Conservation (phyloP, 768 basidiomycete genomes). For the Guyanaporus albipodus region DNA sequence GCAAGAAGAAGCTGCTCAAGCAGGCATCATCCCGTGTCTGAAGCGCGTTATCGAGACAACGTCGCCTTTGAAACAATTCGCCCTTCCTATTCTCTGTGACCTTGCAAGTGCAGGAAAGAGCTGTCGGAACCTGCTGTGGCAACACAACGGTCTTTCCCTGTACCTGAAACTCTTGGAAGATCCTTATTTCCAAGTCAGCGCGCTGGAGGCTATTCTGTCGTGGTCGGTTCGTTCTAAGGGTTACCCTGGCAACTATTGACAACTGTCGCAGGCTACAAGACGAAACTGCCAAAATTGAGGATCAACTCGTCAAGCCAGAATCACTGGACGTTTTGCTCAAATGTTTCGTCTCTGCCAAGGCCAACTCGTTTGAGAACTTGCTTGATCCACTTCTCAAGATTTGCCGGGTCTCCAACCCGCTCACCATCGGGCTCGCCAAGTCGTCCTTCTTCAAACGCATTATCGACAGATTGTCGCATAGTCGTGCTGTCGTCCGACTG, state of each 20-base stretch:
- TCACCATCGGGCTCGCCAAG: slow-evolving; percentile 76
- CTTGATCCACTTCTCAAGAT: slow-evolving; percentile 93
- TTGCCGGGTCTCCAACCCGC: slow-evolving; percentile 66
- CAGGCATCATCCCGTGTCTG: slow-evolving; percentile 89
- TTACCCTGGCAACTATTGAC: slow-evolving; percentile 1
- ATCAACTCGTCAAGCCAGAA: slow-evolving; percentile 66
- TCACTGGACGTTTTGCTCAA: slow-evolving; percentile 66
- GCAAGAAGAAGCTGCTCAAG: slow-evolving; percentile 96
- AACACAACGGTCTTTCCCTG: slow-evolving; percentile 83
- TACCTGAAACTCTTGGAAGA: slow-evolving; percentile 78
- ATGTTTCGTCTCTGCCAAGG: slow-evolving; percentile 82
- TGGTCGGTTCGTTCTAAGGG: slow-evolving; percentile 52
- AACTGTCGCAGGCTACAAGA: slow-evolving; percentile 75
- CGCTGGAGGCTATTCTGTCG: slow-evolving; percentile 83
- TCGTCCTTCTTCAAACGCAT: slow-evolving; percentile 84
- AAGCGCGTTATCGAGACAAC: slow-evolving; percentile 84
- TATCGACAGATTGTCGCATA: slow-evolving; percentile 71
- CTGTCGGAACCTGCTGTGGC: slow-evolving; percentile 86
- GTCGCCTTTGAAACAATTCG: slow-evolving; percentile 95
- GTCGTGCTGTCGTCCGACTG: slow-evolving; percentile 82
- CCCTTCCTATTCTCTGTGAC: slow-evolving; percentile 94
- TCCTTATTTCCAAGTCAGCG: slow-evolving; percentile 89
- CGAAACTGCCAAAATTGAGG: slow-evolving; percentile 91
- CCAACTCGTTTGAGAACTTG: slow-evolving; percentile 87
- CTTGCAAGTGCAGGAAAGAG: slow-evolving; percentile 93